Conservation (phyloP, 768 basidiomycete species). For the Rhodocollybia butyracea region DNA sequence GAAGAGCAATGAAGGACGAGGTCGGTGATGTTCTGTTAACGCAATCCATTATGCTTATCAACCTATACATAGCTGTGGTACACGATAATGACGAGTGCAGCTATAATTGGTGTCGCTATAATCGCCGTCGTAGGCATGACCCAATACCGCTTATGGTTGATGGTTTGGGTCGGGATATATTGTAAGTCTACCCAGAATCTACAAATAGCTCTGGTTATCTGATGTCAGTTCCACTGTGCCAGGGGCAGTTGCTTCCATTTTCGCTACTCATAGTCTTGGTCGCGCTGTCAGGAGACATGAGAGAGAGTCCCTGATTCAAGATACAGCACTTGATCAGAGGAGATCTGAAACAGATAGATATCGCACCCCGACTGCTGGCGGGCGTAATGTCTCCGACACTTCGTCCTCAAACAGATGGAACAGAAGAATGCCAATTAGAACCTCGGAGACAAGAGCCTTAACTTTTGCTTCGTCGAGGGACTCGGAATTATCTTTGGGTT, state of each 20-base stretch:
- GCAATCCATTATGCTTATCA: not conserved
- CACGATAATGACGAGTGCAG: constrained; percentile 49
- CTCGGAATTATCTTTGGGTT: not conserved
- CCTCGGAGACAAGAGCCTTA: constrained; percentile 22
- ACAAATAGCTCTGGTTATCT: constrained; percentile 6
- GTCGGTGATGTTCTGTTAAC: constrained; percentile 27
- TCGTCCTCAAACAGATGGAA: constrained; percentile 6
- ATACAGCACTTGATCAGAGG: constrained; percentile 26
- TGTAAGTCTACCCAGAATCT: constrained; percentile 33
- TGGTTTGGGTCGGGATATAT: constrained; percentile 51
- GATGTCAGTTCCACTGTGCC: constrained; percentile 7
- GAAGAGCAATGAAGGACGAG: constrained; percentile 59
- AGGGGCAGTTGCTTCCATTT: constrained; percentile 56
- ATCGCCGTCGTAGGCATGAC: constrained; percentile 50
- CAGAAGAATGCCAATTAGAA: constrained; percentile 5
- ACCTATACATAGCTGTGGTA: constrained; percentile 41
- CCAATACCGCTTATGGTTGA: constrained; percentile 40
- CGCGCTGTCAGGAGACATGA: constrained; percentile 62
- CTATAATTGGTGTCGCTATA: constrained; percentile 43
- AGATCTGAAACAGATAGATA: constrained; percentile 3
- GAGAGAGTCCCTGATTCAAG: constrained; percentile 49
- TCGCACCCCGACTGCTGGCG: not conserved
- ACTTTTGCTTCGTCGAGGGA: constrained; percentile 13
- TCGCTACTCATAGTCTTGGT: constrained; percentile 58
- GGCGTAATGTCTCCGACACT: not conserved